A percentile compares a stretch with the other conserved stretches of the same genome.
Conservation (phyloP, 2,329 filamentous ascomycete species). For the Emmonsiellopsis sp. region DNA sequence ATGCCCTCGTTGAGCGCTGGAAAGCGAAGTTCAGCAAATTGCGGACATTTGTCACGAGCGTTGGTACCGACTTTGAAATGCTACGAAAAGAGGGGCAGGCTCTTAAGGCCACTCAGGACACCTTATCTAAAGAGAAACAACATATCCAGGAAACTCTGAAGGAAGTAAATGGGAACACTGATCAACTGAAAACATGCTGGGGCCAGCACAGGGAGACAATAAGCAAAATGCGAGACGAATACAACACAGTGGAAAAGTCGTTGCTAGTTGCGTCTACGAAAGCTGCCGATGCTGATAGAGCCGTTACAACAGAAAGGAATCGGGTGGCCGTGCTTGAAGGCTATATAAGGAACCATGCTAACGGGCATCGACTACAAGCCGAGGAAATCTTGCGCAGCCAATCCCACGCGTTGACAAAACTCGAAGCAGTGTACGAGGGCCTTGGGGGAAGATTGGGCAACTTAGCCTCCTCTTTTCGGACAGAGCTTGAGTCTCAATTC, state of each 20-base stretch:
- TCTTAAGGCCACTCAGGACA: slow-evolving; percentile 16
- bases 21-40: slow-evolving; percentile 25
- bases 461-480: slow-evolving; percentile 3
- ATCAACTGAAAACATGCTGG: slow-evolving; percentile 9
- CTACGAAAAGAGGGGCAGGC: slow-evolving; percentile 22
- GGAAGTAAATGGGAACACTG: slow-evolving; percentile 16
- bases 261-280: slow-evolving; percentile 18
- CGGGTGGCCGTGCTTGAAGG: slow-evolving; percentile 20
- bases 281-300: slow-evolving; percentile 9
- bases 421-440: slow-evolving; percentile 1
- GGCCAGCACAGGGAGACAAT: slow-evolving; percentile 15
- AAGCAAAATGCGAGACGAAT: slow-evolving; percentile 11
- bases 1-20: slow-evolving; percentile 23
- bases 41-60: slow-evolving; percentile 21
- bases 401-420: slow-evolving; percentile 1
- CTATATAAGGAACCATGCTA: slow-evolving; percentile 20
- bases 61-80: slow-evolving; percentile 25
- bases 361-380: slow-evolving; percentile 4
- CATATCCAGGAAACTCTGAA: slow-evolving; percentile 17
- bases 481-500: slow-evolving; percentile 4
- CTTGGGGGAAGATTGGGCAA: slow-evolving; percentile 1
- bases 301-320: slow-evolving; percentile 22
- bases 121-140: slow-evolving; percentile 18
- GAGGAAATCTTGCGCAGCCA: slow-evolving; percentile 3
- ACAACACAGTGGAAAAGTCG: slow-evolving; percentile 17